Conservation (phyloP, 225 moss, liverwort and hornwort genomes). For the Sphagnum contortum region DNA sequence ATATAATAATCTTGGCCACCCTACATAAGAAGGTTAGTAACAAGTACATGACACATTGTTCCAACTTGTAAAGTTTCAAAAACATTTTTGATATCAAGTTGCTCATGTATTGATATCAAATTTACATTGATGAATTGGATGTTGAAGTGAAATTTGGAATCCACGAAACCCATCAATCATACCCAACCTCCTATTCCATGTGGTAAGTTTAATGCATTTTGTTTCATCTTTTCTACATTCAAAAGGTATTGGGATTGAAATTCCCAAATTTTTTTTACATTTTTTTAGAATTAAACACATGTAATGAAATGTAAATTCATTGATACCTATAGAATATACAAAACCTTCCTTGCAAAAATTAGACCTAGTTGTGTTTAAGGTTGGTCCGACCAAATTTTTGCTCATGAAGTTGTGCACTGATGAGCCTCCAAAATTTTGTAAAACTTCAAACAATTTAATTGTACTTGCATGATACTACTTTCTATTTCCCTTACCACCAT, state of each 20-base stretch:
- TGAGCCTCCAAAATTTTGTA: no score
- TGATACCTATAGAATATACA: no score
- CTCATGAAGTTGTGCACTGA: no score
- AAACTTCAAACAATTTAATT: no score
- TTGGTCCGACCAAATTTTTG: no score
- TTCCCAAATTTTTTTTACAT: neutral
- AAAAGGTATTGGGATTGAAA: neutral
- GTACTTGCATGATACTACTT: no score
- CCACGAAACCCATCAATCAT: conserved; percentile 1
- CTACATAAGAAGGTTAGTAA: no score
- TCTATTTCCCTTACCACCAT: no score
- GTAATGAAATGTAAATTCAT: no score
- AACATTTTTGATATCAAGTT: neutral
- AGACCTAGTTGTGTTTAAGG: no score
- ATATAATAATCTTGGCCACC: neutral
- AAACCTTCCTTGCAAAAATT: no score
- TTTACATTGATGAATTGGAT: neutral
- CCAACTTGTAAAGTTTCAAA: neutral
- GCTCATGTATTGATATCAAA: neutral
- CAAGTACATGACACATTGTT: neutral
- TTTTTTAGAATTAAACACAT: no score
- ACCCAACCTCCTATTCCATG: conserved; percentile 1
- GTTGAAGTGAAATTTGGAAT: neutral
- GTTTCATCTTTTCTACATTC: conserved; percentile 6
- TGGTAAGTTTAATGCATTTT: neutral